Base-by-base conservation (phyloP, 257 asterid species). In the Lycium ferocissimum region DNA sequence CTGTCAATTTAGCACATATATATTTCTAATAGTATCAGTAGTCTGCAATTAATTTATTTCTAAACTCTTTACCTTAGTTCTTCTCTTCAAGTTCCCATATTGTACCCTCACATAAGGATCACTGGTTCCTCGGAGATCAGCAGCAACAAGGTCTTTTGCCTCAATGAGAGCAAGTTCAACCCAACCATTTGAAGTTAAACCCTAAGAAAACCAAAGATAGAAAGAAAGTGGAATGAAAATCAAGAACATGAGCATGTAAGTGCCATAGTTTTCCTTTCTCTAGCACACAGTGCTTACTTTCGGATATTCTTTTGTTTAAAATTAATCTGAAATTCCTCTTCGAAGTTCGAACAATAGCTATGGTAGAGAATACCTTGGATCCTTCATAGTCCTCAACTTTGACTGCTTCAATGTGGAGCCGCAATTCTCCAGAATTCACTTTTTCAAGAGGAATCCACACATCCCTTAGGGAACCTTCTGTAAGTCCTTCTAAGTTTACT, bases 51-150 rank as follows among this genome's bases (percentile, higher is more conserved):
- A 61, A 61, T 45, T 72, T 18, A 18, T 26, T 17, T 53, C 66
- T 14, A 78, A 53, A 78, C 22, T 72, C 93, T 83, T 26, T 57
- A 96, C 99, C 97, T 97, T 97, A 6, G 98, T 97, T 59, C 89
- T 92, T 91, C 92, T 94, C 93, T 93, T 95, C 93, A 93, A 85
- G 92, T 87, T 90, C 17, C 99, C 99, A 40, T 97, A 97, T 56
- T 95, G 95, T 79, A 97, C 93, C 87, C 94, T 93, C 88, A 97
- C 99, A 63, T 88, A 97, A 69, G 99, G 99, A 89, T 97, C 99
- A 82, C 99, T 97, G 9, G 98, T 97, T 79, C 99, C 99, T 90
- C 99, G 90, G 62, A 94, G 88, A 92, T 97, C 99, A 85, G 99
- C 99, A 79, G 95, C 99, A 83, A 97, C 75, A 61, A 97, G 98